A percentile compares a stretch with the other conserved stretches of the same genome.
These are phyloP conservation scores for Phytophthora aleatoria DNA, from an alignment of 352 stramenopile genomes.

Conservation along the genomic window DNA sequence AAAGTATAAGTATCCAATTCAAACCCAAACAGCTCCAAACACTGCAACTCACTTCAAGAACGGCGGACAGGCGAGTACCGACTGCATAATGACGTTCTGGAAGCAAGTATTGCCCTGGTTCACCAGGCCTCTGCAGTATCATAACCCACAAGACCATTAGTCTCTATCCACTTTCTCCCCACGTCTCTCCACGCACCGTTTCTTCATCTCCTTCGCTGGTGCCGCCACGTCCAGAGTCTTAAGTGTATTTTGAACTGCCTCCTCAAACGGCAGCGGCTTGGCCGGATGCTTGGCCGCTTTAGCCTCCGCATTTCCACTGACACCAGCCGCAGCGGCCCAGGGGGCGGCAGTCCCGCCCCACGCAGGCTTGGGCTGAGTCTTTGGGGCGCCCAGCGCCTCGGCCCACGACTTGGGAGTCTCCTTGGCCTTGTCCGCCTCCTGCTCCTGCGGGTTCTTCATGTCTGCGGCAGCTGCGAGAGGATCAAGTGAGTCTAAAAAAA, in stretches of 20 bases:
- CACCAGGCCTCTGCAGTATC: conserved; percentile 56
- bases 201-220: conserved; percentile 84
- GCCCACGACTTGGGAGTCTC: conserved; percentile 65
- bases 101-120: conserved; percentile 91
- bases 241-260: conserved; percentile 71
- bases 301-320: background rate
- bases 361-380: conserved; percentile 27
- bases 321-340: conserved; percentile 18
- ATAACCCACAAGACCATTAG: conserved; percentile 8
- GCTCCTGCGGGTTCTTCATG: conserved; percentile 13
- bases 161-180: background rate
- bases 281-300: conserved; percentile 4
- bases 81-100: conserved; percentile 90
- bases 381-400: conserved; percentile 49
- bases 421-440: background rate
- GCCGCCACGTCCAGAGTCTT: conserved; percentile 54
- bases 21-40: background rate
- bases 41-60: conserved; percentile 72
- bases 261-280: conserved; percentile 55
- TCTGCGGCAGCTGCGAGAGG: conserved; percentile 23
- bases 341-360: conserved; percentile 34
- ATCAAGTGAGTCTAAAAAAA: background rate
- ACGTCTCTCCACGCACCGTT: conserved; percentile 43
- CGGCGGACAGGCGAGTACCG: conserved; percentile 71
- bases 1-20: background rate